phyloP scores from a whole-genome alignment of 306 rosid species.

The Prunus persica region Prunus_persica_NCBIv2 NC_034009.1:682501-683000 shows the following conservation, averaged over 20 bases:
- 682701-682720: slow-evolving; percentile 52
- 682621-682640: slow-evolving; percentile 44
- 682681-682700: slow-evolving; percentile 73
- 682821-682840: neutral
- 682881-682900: slow-evolving; percentile 38
- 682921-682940: slow-evolving; percentile 23
- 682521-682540: slow-evolving; percentile 41
- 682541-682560: no score
- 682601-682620: slow-evolving; percentile 29
- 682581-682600: slow-evolving; percentile 28
- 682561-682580: neutral
- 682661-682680: slow-evolving; percentile 75
- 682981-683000: slow-evolving; percentile 15
- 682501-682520: slow-evolving; percentile 5
- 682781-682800: slow-evolving; percentile 47
- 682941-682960: slow-evolving; percentile 19
- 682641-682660: slow-evolving; percentile 47
- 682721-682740: slow-evolving; percentile 17
- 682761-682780: slow-evolving; percentile 36
- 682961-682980: slow-evolving; percentile 35
- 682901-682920: slow-evolving; percentile 54
- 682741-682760: slow-evolving; percentile 34
- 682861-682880: slow-evolving; percentile 43
- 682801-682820: slow-evolving; percentile 41
- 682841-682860: neutral